Base-by-base conservation (phyloP, 768 basidiomycete genomes). In the Leccinum ochraceum region DNA sequence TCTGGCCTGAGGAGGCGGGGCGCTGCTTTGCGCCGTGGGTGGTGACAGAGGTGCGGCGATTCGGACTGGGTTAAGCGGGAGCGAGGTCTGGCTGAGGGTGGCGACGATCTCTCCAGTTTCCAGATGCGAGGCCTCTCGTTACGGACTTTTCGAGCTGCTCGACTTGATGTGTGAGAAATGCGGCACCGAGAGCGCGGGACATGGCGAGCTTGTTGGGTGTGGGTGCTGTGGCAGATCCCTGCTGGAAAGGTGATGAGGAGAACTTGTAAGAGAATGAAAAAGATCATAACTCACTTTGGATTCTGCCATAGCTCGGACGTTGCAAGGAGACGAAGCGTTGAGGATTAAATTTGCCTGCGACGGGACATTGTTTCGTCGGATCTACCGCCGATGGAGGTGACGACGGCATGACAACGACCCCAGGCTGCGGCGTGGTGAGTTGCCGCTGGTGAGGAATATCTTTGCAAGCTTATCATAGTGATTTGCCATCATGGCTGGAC, bases 121-220 rank as follows among this genome's bases (percentile, higher is more conserved):
- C 83, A 2, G 82, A 80, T 8, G 79, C 76, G 17, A 81, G 76
- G 7, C 81, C 82, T 36, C 77, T 78, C 4, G 79, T 76, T 20
- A 92, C 88, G 0, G 86, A 80, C 74, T 89, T 88, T 77, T 94
- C 92, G 57, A 94, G 86, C 69, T 93, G 89, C 66, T 93, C 90
- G 49, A 94, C 92, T 26, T 26, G 26, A 66, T 94, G 92, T 63
- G 83, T 89, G 60, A 94, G 82, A 71, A 93, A 93, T 3, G 92
- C 92, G 30, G 92, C 91, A 20, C 92, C 92, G 42, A 94, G 84
- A 1, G 92, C 92, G 63, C 87, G 84, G 58, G 92, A 93, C 89
- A 94, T 90, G 59, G 90, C 90, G 46, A 89, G 72, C 72, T 88
- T 89, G 74, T 83, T 86, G 32, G 78, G 70, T 36, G 72, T 71